Evolutionary conservation across 2,329 filamentous ascomycete species (phyloP).

Genomic region (Talaromyces sp.): DNA sequence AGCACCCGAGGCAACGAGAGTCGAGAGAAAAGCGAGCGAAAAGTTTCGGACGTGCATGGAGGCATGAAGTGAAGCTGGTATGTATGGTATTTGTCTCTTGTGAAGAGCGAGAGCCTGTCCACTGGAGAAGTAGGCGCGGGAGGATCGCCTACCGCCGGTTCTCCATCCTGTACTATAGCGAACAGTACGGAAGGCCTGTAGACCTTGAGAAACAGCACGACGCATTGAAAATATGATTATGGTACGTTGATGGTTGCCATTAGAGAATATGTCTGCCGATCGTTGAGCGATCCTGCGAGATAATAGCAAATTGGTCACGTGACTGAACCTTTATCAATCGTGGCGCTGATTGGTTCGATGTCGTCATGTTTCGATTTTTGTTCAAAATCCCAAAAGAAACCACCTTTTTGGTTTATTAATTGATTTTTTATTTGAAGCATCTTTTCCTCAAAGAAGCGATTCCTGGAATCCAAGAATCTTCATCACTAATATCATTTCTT

Average conservation of each 20-base stretch:
- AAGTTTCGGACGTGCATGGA: constrained; percentile 51
- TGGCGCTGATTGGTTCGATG: constrained; percentile 16
- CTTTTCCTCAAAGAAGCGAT: background rate
- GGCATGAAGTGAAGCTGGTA: constrained; percentile 38
- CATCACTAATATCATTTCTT: background rate
- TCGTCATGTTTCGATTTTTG: constrained; percentile 16
- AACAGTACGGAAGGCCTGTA: constrained; percentile 48
- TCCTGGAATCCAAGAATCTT: background rate
- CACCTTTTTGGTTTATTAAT: background rate
- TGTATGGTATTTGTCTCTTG: constrained; percentile 34
- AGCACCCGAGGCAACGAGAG: constrained; percentile 47
- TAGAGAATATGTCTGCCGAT: background rate
- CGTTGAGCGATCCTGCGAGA: background rate
- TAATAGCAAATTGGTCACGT: background rate
- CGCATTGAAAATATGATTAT: constrained; percentile 39
- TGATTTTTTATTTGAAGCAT: background rate
- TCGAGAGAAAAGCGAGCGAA: constrained; percentile 47
- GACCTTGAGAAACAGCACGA: constrained; percentile 36
- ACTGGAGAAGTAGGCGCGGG: constrained; percentile 35
- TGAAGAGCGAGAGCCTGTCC: constrained; percentile 38
- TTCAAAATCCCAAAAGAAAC: background rate
- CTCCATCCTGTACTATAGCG: constrained; percentile 46
- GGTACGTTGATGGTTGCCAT: constrained; percentile 6
- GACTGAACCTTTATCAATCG: background rate
- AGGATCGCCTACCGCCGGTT: constrained; percentile 36